Evolutionary conservation across 2,329 filamentous ascomycete species (phyloP), one percentile per base, ranked within the genome.

Genomic region (Hawksworthiomyces lignivorus): DNA sequence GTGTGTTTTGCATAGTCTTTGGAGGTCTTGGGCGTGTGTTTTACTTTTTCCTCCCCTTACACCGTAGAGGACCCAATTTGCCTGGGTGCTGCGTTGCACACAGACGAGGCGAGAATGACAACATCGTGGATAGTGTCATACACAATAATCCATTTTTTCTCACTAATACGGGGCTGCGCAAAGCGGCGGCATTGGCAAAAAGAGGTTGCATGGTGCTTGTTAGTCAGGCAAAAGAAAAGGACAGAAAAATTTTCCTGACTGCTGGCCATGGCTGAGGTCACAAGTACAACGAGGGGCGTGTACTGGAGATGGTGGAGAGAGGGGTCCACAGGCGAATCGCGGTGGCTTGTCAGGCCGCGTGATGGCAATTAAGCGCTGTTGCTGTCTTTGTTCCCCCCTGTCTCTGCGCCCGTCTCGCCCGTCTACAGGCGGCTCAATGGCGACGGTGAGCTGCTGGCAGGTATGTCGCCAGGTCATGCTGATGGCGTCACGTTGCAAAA

Each of bases 61-160:
- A n/a, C n/a, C n/a, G n/a, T n/a, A n/a, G n/a, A n/a, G n/a, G n/a
- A n/a, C n/a, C n/a, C n/a, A n/a, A n/a, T n/a, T n/a, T n/a, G n/a
- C n/a, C n/a, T n/a, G n/a, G n/a, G n/a, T n/a, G n/a, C n/a, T n/a
- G n/a, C n/a, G n/a, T n/a, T n/a, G n/a, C n/a, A n/a, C n/a, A n/a
- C n/a, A n/a, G n/a, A n/a, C n/a, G 12, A 26, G 17, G 28, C 20
- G 11, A 22, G 22, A 15, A 44, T 40, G 36, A 34, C 43, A 36
- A 40, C 43, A 45, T 45, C 37, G 37, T 33, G 21, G 36, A 10
- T 18, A 22, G 22, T 26, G 26, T 35, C 30, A 39, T 21, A 29
- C 22, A 39, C 20, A 32, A 39, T 17, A 27, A 7, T 24, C 17
- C 21, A n/a, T n/a, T n/a, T n/a, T n/a, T n/a, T n/a, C n/a, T n/a